Evolutionary conservation across 345 rosid genomes (phyloP), one percentile per base, ranked within the genome.

Genomic region (Laguncularia racemosa): DNA sequence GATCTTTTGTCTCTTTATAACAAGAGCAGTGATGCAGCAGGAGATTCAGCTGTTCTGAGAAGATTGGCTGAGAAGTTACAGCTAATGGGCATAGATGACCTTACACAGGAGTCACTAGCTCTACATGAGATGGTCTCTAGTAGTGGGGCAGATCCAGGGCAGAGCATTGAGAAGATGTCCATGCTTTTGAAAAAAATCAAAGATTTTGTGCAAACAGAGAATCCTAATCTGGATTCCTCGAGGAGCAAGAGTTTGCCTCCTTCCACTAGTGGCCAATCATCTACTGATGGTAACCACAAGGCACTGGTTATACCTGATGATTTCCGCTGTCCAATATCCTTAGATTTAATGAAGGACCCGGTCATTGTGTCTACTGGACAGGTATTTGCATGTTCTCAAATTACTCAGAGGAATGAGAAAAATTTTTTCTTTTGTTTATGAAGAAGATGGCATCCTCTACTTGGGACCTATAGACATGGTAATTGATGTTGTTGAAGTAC

Each of bases 291-390:
- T 45, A 86, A 71, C 74, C 89, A 73, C 69, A 85, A 76, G 67
- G 69, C 75, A 17, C 85, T 84, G 0, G 84, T 82, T 65, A 78
- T 93, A 63, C 97, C 99, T 8, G 95, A 87, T 61, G 99, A 89
- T 75, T 93, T 89, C 73, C 99, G 92, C 40, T 93, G 99, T 73
- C 97, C 99, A 16, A 93, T 93, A 66, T 89, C 97, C 14, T 72
- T 93, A 67, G 97, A 93, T 69, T 74, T 93, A 78, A 93, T 93
- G 92, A 85, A 78, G 67, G 99, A 93, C 80, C 99, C 97, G 52
- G 96, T 89, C 61, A 93, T 93, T 76, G 99, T 93, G 63, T 87
- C 97, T 44, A 87, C 95, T 48, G 97, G 99, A 56, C 96, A 93
- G 92, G 99, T 93, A 82, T 40, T 60, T 55, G 56, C 50, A 56